These are phyloP conservation scores for Neoscytalidium dimidiatum DNA, from an alignment of 2,329 filamentous ascomycete genomes.

Conservation along the genomic window DNA sequence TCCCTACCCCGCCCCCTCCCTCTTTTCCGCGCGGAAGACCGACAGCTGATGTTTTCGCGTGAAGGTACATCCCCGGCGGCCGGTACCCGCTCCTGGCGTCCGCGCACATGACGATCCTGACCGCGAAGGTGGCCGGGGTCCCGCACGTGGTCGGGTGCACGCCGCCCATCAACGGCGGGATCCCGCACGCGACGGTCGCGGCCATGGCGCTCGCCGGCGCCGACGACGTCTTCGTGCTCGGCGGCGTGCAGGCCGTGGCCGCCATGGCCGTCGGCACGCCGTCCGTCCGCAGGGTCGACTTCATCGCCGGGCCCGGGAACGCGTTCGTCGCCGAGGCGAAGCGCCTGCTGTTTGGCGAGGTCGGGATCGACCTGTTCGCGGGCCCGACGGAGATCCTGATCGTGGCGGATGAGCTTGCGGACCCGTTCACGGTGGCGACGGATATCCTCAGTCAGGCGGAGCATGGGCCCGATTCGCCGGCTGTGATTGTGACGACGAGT, in stretches of 20 bases:
- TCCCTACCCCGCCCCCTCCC: not conserved
- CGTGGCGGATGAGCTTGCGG: conserved; percentile 50
- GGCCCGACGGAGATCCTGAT: conserved; percentile 57
- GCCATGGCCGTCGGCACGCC: conserved; percentile 56
- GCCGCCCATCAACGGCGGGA: conserved; percentile 51
- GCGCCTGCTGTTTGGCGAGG: conserved; percentile 54
- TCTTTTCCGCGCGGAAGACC: not conserved
- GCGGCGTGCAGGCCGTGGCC: conserved; percentile 55
- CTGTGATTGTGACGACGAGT: conserved; percentile 53
- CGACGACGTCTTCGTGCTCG: conserved; percentile 54
- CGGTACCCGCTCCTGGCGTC: conserved; percentile 56
- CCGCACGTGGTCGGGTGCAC: conserved; percentile 54
- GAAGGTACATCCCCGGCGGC: conserved; percentile 52
- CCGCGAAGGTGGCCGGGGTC: conserved; percentile 57
- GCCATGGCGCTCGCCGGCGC: conserved; percentile 54
- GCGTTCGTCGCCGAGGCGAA: conserved; percentile 58
- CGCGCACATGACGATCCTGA: conserved; percentile 59
- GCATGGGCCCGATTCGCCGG: conserved; percentile 55
- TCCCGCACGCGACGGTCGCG: conserved; percentile 53
- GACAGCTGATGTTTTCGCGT: not conserved
- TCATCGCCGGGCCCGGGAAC: conserved; percentile 28
- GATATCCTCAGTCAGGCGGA: conserved; percentile 54
- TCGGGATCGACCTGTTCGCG: conserved; percentile 57
- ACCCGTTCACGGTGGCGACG: conserved; percentile 48
- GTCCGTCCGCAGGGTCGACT: conserved; percentile 38